Base-by-base conservation (phyloP, 2,329 filamentous ascomycete genomes). In the Stagonosporopsis rhizophila region DNA sequence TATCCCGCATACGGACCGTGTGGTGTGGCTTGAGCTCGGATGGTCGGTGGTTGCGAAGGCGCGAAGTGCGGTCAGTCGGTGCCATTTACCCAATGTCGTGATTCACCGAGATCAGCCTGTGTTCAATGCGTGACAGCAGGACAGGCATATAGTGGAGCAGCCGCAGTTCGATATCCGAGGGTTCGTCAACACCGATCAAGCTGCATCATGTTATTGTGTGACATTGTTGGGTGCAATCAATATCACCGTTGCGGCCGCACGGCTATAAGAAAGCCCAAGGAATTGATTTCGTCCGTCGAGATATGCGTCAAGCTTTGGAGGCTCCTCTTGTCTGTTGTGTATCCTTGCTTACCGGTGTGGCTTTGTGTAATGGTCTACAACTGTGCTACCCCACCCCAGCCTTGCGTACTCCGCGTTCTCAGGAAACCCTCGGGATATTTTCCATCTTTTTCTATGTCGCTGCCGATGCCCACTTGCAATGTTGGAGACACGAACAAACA, bases 1-100 rank as follows among this genome's bases (percentile, higher is more conserved):
- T 37, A 38, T 35, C 7, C 53, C 30, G 38, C 39, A 47, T 52
- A 32, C 7, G 44, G 38, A n/a, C 12, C 15, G 11, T 50, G 40
- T 45, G 19, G 11, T 50, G 40, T 45, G 52, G 40, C 52, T 50
- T 22, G 17, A 39, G 39, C 47, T 66, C 61, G 64, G 62, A 39
- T 2, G 22, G 15, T 55, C 60, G 61, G 65, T 35, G 27, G 38
- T 57, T 46, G 32, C 45, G 17, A 58, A 59, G 52, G 35, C 52
- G 63, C 62, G 65, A 67, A 51, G 25, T 23, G 38, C 53, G 50
- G 45, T 15, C 6, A 3, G 51, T 23, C 11, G 17, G 44, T 37
- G 39, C 42, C 39, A 12, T 22, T 19, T 22, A 38, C 41, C 17
- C 17, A 20, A 20, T 27, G 37, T 47, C 32, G 38, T 22, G 25